A percentile compares a stretch with the other conserved stretches of the same genome.
These are phyloP conservation scores for Trypanosoma caninum DNA, from an alignment of 208 protist species.

Conservation along the genomic window DNA sequence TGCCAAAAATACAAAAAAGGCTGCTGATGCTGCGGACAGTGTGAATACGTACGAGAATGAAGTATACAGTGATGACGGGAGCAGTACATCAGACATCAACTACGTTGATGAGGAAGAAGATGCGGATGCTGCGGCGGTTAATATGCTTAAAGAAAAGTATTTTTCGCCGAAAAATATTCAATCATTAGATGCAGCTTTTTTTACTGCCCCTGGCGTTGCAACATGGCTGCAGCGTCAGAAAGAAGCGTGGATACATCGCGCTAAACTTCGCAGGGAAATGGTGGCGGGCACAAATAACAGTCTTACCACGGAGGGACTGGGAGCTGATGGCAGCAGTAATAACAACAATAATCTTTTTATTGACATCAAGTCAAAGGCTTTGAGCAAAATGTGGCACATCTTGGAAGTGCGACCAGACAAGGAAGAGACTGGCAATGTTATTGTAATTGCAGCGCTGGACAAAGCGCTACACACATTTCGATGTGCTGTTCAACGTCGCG, in stretches of 20 bases:
- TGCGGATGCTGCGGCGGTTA: conserved; percentile 32
- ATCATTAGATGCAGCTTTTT: conserved; percentile 74
- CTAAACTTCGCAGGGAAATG: conserved; percentile 74
- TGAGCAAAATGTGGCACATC: conserved; percentile 71
- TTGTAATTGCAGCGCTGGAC: conserved; percentile 64
- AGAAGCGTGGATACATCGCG: conserved; percentile 67
- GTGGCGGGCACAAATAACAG: conserved; percentile 24
- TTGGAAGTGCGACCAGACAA: conserved; percentile 68
- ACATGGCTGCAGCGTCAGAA: conserved; percentile 55
- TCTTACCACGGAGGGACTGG: not conserved
- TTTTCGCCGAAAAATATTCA: conserved; percentile 63
- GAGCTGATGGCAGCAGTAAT: not conserved
- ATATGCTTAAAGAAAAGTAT: conserved; percentile 46
- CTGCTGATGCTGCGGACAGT: conserved; percentile 30
- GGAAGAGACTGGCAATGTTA: conserved; percentile 52
- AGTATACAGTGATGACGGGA: conserved; percentile 39
- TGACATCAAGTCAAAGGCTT: conserved; percentile 71
- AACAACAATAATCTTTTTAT: conserved; percentile 64
- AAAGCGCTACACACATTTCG: conserved; percentile 59
- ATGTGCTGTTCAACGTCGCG: conserved; percentile 54
- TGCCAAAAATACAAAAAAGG: not conserved
- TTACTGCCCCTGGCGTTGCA: conserved; percentile 32
- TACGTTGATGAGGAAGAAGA: conserved; percentile 49
- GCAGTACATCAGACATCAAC: too few species aligned
- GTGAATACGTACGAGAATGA: conserved; percentile 37